Evolutionary conservation across 805 yeast genomes (phyloP), one percentile per base, ranked within the genome.

Genomic region (Pichia heedii): DNA sequence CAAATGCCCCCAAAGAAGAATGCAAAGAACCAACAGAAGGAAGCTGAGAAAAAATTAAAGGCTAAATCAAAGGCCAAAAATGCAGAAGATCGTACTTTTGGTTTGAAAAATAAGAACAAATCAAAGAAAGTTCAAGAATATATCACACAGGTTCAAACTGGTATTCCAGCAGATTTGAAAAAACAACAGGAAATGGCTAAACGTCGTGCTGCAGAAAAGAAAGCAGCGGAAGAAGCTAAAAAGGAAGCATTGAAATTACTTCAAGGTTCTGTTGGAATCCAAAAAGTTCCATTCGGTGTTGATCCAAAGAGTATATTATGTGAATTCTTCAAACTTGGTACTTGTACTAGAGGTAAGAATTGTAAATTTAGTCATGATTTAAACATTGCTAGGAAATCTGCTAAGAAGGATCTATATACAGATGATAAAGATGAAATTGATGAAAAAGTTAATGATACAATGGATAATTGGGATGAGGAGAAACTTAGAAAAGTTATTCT

Each of bases 381-480:
- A 59, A 73, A 76, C 48, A 75, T 86, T 22, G 97, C 89, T 32
- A 79, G 96, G 63, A 89, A 84, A 63, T 85, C 83, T 29, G 85
- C 75, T 40, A 93, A 93, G 79, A 88, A 74, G 65, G 97, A 93
- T 67, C 73, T 90, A 56, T 93, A 93, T 67, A 79, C 93, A 11
- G 98, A 93, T 67, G 87, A 81, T 33, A 78, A 96, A 62, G 68
- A 65, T 39, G 72, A 65, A 10, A 56, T 50, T 53, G 75, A 70
- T 45, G 50, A 48, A 3, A 81, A 84, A 60, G 82, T 79, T 52
- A 71, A 70, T 19, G 97, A 93, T 64, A 85, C 93, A 5, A 88
- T 90, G 96, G 97, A 88, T 55, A 73, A 72, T 37, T 90, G 97
- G 97, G 97, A 93, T 66, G 97, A 90, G 66, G 97, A 81, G 56